Base-by-base conservation (phyloP, 768 basidiomycete species). In the Trametes elegans region DNA sequence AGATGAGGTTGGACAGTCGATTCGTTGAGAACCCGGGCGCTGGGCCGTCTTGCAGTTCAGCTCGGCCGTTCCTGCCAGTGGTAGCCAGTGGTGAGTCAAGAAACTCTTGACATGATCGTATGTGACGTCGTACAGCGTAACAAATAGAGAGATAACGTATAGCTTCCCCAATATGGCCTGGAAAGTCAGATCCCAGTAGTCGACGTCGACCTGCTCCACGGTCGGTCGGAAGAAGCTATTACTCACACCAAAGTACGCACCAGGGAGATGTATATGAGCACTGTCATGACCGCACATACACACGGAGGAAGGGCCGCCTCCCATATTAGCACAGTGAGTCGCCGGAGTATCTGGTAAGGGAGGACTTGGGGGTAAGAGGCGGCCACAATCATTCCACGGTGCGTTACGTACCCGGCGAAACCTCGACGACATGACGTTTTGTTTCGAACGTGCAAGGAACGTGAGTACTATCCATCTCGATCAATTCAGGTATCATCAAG, bases 141-240 rank as follows among this genome's bases (percentile, higher is more conserved):
- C 63, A 13, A 69, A 67, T 0, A 69, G 55, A 1, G 68, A 69
- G 19, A 69, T 67, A 0, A 67, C 64, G 50, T 69, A 69, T 31
- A 69, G 53, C 48, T 69, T 69, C 3, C 68, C 68, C 2, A 69
- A 55, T 13, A 69, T 53, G 5, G 57, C 45, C 38, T 68, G 66
- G 34, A 68, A 61, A 47, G 62, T 59, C 18, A 67, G 53, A 23
- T 65, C 61, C 68, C 68, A 69, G 32, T 60, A 62, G 19, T 61
- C 55, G 16, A 49, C 26, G 35, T 63, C 46, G n/a, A 59, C 57
- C 64, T 64, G 38, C 2, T 10, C n/a, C 24, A 16, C 14, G 10
- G 28, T 21, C 18, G 16, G 45, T 42, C 19, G 26, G 39, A 1
- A 18, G 32, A 0, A 1, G 19, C 18, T 1, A 23, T 9, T 26